These are phyloP conservation scores for Colletotrichum sp. DNA, from an alignment of 2,329 filamentous ascomycete genomes.

Conservation along the genomic window DNA sequence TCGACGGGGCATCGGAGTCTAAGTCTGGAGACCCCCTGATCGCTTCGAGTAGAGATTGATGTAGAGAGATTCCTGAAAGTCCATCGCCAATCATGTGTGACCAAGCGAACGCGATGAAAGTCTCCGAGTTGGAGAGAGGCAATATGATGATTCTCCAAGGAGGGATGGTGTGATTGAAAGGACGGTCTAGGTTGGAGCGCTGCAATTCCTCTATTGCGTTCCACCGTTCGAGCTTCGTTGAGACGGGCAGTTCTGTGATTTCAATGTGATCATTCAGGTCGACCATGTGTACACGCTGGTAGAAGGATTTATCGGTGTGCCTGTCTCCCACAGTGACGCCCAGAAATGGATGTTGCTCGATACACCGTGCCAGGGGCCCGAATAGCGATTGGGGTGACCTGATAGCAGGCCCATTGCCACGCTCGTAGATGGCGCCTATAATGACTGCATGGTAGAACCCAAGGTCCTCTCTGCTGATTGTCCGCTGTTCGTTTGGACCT, in stretches of 20 bases:
- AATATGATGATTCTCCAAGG: conserved; percentile 48
- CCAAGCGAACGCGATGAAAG: conserved; percentile 43
- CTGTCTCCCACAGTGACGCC: conserved; percentile 37
- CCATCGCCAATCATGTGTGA: conserved; percentile 51
- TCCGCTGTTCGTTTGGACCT: conserved; percentile 46
- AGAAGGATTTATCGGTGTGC: conserved; percentile 40
- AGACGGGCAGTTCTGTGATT: conserved; percentile 23
- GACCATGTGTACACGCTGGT: conserved; percentile 32
- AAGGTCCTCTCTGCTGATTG: conserved; percentile 43
- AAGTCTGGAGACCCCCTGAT: neutral
- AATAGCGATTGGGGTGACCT: conserved; percentile 29
- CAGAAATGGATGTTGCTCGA: conserved; percentile 41
- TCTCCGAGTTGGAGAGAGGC: conserved; percentile 27
- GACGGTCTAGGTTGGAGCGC: conserved; percentile 35
- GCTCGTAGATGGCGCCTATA: conserved; percentile 38
- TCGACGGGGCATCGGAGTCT: neutral
- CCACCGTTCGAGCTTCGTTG: neutral
- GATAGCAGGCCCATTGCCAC: conserved; percentile 22
- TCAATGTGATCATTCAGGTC: conserved; percentile 45
- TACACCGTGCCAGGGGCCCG: conserved; percentile 38
- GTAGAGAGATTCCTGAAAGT: conserved; percentile 44
- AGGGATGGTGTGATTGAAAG: conserved; percentile 33
- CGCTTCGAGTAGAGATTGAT: conserved; percentile 40
- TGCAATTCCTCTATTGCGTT: conserved; percentile 29
- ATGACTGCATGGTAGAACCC: conserved; percentile 44